These are phyloP conservation scores for Citrus mangshanensis DNA, from an alignment of 345 rosid species.

Conservation along the genomic window DNA sequence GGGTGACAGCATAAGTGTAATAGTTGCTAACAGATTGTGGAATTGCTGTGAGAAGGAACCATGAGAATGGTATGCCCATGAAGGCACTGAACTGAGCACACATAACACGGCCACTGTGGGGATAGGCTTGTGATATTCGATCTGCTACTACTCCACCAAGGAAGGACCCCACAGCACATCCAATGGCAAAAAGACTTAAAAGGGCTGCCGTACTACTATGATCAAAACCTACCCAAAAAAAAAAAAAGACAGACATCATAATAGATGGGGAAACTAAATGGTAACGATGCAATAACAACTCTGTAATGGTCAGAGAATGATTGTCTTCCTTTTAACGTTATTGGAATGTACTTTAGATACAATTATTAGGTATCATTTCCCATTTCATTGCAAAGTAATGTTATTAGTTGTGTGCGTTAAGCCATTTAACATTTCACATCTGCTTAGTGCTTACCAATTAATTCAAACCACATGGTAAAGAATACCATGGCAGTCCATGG, in stretches of 20 bases:
- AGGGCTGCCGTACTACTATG: conserved; percentile 78
- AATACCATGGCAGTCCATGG: conserved; percentile 99
- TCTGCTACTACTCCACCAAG: conserved; percentile 81
- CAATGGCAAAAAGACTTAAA: conserved; percentile 70
- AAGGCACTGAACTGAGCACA: conserved; percentile 95
- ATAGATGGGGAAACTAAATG: neutral
- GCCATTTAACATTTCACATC: neutral
- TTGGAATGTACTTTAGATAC: neutral
- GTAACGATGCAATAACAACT: neutral
- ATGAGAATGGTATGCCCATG: conserved; percentile 95
- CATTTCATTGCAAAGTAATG: neutral
- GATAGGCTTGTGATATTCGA: conserved; percentile 50
- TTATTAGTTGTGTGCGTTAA: neutral
- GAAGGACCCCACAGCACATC: conserved; percentile 74
- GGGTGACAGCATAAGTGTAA: conserved; percentile 51
- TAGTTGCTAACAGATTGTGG: conserved; percentile 73
- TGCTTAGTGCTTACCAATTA: conserved; percentile 69
- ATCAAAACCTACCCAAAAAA: conserved; percentile 52
- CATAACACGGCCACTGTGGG: conserved; percentile 78
- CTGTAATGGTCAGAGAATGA: neutral
- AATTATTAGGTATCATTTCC: neutral
- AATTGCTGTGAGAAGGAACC: conserved; percentile 64
- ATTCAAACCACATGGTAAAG: conserved; percentile 96
- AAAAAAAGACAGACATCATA: conserved; percentile 1
- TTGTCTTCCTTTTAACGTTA: neutral